These are phyloP conservation scores for Taphrina wiesneri DNA, from an alignment of 1,139 yeast species.

Conservation along the genomic window DNA sequence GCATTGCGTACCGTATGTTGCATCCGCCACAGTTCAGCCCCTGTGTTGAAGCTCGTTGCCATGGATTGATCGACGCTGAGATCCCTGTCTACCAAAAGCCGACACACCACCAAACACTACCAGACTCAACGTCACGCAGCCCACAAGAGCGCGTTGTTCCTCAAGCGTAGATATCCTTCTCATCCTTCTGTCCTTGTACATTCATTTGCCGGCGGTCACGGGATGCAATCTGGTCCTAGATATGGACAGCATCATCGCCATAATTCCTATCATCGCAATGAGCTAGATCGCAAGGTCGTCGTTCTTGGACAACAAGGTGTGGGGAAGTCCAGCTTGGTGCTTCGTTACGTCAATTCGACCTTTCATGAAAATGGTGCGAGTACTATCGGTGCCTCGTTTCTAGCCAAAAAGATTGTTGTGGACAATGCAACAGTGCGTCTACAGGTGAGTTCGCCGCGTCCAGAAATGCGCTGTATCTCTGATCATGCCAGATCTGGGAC, in stretches of 20 bases:
- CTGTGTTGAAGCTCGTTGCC: conserved; percentile 1
- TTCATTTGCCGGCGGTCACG: background rate
- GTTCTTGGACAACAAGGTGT: conserved; percentile 47
- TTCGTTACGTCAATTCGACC: conserved; percentile 84
- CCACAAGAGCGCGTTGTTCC: background rate
- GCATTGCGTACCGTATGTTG: background rate
- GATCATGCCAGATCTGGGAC: conserved; percentile 77
- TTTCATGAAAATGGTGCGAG: conserved; percentile 84
- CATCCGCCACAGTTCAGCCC: conserved; percentile 3
- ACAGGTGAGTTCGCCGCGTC: conserved; percentile 56
- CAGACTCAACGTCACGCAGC: background rate
- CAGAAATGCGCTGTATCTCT: background rate
- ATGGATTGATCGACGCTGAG: background rate
- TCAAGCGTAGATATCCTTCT: background rate
- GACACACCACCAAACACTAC: background rate
- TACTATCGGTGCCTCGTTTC: conserved; percentile 91
- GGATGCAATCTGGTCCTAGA: background rate
- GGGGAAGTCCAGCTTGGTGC: conserved; percentile 85
- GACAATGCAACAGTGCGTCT: conserved; percentile 82
- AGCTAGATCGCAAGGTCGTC: conserved; percentile 47
- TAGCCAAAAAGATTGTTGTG: conserved; percentile 84
- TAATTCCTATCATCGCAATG: background rate
- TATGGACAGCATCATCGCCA: background rate
- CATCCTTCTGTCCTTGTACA: background rate
- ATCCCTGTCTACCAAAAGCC: background rate